Percentiles rank a stretch among this genome's conserved stretches.
phyloP scores from a whole-genome alignment of 139 green algal genomes.

The Spirogloea muscicola region DNA sequence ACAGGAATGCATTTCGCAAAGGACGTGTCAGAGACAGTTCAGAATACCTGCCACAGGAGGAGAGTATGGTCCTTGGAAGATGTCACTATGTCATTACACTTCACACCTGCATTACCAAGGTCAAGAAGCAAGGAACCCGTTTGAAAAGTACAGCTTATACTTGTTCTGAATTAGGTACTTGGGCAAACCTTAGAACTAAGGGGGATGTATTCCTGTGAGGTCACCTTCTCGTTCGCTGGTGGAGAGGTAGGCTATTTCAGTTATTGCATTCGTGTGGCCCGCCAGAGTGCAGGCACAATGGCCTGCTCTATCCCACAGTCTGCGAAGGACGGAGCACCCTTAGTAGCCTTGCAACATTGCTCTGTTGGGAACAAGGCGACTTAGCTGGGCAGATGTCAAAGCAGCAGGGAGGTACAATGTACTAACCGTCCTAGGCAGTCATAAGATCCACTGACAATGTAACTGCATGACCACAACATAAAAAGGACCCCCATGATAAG shows the following conservation, averaged over 20 bases:
- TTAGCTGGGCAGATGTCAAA: background rate
- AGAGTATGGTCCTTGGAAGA: slow-evolving; percentile 29
- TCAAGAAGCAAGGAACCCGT: background rate
- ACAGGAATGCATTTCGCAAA: background rate
- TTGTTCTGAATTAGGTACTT: too few species aligned
- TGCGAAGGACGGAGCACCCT: too few species aligned
- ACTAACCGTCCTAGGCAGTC: slow-evolving; percentile 11
- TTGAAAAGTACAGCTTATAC: background rate
- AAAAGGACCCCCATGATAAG: slow-evolving; percentile 1
- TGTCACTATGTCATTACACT: slow-evolving; percentile 7
- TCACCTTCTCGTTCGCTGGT: slow-evolving; percentile 14
- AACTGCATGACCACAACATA: background rate
- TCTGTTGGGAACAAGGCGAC: too few species aligned
- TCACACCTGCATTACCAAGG: background rate
- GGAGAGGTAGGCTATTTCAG: slow-evolving; percentile 8
- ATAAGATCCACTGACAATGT: slow-evolving; percentile 37
- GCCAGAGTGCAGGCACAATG: slow-evolving; percentile 4
- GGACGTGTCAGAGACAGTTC: background rate
- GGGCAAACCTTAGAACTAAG: too few species aligned
- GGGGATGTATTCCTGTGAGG: too few species aligned
- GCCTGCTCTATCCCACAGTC: slow-evolving; percentile 15
- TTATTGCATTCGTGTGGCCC: slow-evolving; percentile 14
- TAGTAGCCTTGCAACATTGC: slow-evolving; percentile 10
- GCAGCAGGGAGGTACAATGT: background rate
- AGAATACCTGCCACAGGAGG: slow-evolving; percentile 25